Evolutionary conservation across 225 moss, liverwort and hornwort genomes (phyloP).

Genomic region (Straminergon stramineum): DNA sequence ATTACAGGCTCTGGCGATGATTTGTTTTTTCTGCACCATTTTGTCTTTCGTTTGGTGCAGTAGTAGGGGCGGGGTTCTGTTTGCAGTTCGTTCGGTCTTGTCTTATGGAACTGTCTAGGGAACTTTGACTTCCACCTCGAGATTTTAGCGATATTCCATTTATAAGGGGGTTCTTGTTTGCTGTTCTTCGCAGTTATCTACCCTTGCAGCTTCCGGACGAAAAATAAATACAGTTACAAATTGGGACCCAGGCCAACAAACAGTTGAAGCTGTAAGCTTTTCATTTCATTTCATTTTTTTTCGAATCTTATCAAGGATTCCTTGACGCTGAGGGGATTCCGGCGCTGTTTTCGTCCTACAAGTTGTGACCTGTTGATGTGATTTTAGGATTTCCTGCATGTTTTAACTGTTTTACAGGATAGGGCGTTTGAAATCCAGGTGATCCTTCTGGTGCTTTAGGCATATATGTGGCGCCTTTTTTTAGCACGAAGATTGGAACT

Average conservation of each 20-base stretch:
- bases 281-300: not conserved
- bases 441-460: not conserved
- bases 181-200: slow-evolving; percentile 36
- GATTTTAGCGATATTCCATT: not conserved
- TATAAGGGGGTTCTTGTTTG: not conserved
- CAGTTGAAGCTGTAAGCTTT: slow-evolving; percentile 51
- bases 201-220: slow-evolving; percentile 46
- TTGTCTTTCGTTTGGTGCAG: not conserved
- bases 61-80: not conserved
- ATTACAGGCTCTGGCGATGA: not conserved
- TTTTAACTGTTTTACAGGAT: not conserved
- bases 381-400: not conserved
- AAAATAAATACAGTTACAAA: slow-evolving; percentile 55
- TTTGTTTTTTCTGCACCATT: not conserved
- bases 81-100: not conserved
- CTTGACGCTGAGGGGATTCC: not conserved
- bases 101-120: not conserved
- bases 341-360: not conserved
- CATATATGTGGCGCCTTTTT: not conserved
- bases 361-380: not conserved
- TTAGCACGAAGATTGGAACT: not conserved
- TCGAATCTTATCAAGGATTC: not conserved
- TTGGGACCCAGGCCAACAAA: slow-evolving; percentile 80
- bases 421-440: not conserved
- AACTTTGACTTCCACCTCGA: not conserved